Base-by-base conservation (phyloP, 2,329 filamentous ascomycete genomes). In the Botrytis pseudocinerea region DNA sequence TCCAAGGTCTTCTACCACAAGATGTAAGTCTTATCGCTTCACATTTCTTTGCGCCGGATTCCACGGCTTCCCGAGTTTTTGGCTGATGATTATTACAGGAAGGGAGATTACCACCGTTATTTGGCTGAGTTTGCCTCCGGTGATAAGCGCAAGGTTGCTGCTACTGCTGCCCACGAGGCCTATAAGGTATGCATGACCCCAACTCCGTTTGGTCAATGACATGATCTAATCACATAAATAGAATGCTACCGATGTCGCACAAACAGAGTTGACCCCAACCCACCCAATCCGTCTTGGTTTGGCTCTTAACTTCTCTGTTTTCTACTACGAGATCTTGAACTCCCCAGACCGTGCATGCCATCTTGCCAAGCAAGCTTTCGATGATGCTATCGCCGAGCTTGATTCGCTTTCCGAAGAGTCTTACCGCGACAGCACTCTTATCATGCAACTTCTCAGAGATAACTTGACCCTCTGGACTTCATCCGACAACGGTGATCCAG, bases 1-100 rank as follows among this genome's bases (percentile, higher is more conserved):
- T 97, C 94, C 84, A 98, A 98, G 91, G 95, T 98, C 83, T 98
- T 98, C 86, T 98, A 98, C 89, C 95, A 98, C 92, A 98, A 98
- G 91, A 98, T 98, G 95, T 98, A 87, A 80, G 93, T 88, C 77
- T 74, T 77, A 75, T 79, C 76, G 73, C 51, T 40, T 22, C 35
- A 61, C 20, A 73, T 71, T 42, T 38, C 66, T 70, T 54, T 74
- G 62, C 46, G 46, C 46, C 64, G 61, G 72, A 60, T 69, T 69
- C 42, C 68, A 73, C 70, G 46, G 73, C 51, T 72, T 71, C 74
- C 73, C 77, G 73, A 76, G 73, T 42, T 38, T 28, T 28, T 28
- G 40, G 32, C 70, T 72, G 51, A 57, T 40, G 12, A 77, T 69
- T 69, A 54, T 64, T 68, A 76, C 78, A 97, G 94, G 94, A 97